Evolutionary conservation across 352 stramenopile species (phyloP).

Genomic region (Peronospora farinosa): DNA sequence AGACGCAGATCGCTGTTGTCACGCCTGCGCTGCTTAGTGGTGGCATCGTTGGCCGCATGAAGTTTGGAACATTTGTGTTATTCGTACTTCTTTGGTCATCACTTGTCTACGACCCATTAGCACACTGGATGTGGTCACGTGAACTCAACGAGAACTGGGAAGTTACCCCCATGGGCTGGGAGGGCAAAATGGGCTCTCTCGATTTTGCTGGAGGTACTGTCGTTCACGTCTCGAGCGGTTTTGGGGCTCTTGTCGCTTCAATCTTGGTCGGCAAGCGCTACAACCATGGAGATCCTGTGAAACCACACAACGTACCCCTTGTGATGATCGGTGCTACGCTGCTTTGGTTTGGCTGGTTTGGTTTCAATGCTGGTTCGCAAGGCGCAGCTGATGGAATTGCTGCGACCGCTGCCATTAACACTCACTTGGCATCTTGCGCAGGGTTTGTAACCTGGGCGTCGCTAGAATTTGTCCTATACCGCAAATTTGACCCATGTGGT

Average conservation of each 20-base stretch:
- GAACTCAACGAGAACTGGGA: constrained; percentile 52
- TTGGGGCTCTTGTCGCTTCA: constrained; percentile 57
- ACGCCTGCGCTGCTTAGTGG: constrained; percentile 70
- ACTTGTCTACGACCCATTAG: constrained; percentile 80
- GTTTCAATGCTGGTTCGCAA: constrained; percentile 73
- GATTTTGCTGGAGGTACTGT: constrained; percentile 83
- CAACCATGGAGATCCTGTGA: constrained; percentile 58
- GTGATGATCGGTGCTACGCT: constrained; percentile 70
- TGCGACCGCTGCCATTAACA: constrained; percentile 64
- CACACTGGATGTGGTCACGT: constrained; percentile 76
- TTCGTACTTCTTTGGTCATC: constrained; percentile 78
- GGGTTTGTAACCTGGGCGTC: constrained; percentile 65
- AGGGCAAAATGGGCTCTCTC: constrained; percentile 60
- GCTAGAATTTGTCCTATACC: constrained; percentile 47
- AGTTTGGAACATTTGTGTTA: constrained; percentile 67
- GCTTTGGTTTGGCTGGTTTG: constrained; percentile 82
- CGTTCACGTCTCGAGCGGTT: constrained; percentile 74
- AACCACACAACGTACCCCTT: constrained; percentile 76
- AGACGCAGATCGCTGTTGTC: constrained; percentile 80
- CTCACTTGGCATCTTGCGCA: constrained; percentile 48
- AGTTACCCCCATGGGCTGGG: constrained; percentile 43
- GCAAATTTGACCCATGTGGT: constrained; percentile 58
- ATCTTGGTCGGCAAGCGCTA: constrained; percentile 69
- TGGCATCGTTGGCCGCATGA: constrained; percentile 80
- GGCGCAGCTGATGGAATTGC: constrained; percentile 53